Evolutionary conservation across 257 asterid species (phyloP).

Genomic region (Anisodus acutangulus): DNA sequence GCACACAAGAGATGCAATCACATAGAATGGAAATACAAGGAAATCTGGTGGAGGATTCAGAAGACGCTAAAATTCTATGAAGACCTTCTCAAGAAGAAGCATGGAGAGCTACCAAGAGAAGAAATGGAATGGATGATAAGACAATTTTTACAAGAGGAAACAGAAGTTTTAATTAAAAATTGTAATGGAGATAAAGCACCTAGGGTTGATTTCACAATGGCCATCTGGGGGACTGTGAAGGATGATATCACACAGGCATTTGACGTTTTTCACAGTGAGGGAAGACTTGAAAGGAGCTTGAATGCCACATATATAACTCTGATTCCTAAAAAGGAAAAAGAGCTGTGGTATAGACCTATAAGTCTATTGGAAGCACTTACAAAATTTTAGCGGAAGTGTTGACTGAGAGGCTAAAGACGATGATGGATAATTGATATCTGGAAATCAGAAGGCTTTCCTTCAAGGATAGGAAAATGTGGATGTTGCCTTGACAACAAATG

Average conservation of each 20-base stretch:
- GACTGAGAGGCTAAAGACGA: not conserved
- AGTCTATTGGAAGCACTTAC: not conserved
- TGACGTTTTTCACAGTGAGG: no score
- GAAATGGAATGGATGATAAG: not conserved
- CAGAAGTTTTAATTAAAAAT: no score
- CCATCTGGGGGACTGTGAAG: no score
- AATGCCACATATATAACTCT: not conserved
- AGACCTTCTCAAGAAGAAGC: not conserved
- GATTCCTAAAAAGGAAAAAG: not conserved
- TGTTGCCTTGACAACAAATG: not conserved
- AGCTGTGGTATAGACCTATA: not conserved
- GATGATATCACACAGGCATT: no score
- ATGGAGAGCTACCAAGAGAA: not conserved
- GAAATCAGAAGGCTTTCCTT: not conserved
- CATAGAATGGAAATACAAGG: not conserved
- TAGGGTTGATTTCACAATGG: no score
- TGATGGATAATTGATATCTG: not conserved
- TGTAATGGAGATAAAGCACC: no score
- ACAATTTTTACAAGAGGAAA: not conserved
- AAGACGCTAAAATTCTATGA: not conserved
- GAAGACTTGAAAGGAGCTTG: no score
- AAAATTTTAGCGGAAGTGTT: not conserved
- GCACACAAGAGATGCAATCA: slow-evolving; percentile 19
- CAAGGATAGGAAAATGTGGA: not conserved
- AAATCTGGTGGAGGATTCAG: not conserved